Evolutionary conservation across 129 eudicot genomes (phyloP).

Genomic region (Chrysanthemum seticuspe): DNA sequence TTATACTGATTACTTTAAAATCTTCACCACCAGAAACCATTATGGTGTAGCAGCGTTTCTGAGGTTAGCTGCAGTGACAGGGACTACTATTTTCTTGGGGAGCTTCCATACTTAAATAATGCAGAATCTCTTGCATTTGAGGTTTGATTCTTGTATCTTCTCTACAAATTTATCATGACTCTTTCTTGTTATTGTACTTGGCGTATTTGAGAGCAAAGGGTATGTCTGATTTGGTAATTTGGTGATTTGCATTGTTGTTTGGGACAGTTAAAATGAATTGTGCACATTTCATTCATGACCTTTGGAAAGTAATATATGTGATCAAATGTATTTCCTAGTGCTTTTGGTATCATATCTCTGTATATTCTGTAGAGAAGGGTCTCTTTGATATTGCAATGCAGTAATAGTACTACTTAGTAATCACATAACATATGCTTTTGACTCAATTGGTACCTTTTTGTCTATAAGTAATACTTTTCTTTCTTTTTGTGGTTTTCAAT

Average conservation of each 20-base stretch:
- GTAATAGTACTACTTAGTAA: too few relatives aligned
- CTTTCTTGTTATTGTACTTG: too few relatives aligned
- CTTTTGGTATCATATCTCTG: too few relatives aligned
- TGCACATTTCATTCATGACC: too few relatives aligned
- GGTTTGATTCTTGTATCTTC: constrained; percentile 39
- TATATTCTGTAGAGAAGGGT: too few relatives aligned
- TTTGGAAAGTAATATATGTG: background rate
- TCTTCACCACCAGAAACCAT: constrained; percentile 56
- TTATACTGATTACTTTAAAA: constrained; percentile 2
- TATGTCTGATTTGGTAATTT: background rate
- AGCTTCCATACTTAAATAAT: constrained; percentile 77
- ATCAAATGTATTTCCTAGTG: background rate
- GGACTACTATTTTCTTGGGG: constrained; percentile 86
- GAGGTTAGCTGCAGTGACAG: constrained; percentile 60
- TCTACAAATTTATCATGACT: too few relatives aligned
- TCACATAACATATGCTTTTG: too few relatives aligned
- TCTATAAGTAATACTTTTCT: too few relatives aligned
- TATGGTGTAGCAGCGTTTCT: constrained; percentile 71
- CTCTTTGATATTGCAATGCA: too few relatives aligned
- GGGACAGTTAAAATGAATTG: too few relatives aligned
- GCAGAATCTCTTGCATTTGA: constrained; percentile 77
- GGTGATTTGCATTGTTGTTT: background rate
- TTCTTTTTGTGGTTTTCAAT: background rate
- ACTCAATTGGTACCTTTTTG: too few relatives aligned
- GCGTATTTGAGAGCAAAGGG: too few relatives aligned